Evolutionary conservation across 257 asterid species (phyloP).

Genomic region (Paulownia fortunei): DNA sequence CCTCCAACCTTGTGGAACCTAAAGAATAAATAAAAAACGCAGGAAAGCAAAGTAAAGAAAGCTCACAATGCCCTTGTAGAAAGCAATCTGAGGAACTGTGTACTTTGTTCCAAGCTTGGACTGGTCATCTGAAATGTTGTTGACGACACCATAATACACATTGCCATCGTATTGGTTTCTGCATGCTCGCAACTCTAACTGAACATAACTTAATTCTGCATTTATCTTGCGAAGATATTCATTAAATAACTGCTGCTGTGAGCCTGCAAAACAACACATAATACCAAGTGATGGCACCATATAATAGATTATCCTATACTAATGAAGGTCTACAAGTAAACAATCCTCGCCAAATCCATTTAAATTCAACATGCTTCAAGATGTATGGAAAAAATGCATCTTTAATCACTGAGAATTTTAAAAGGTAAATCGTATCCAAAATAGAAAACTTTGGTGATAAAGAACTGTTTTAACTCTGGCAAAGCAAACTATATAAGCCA

Average conservation of each 20-base stretch:
- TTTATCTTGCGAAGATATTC: slow-evolving; percentile 73
- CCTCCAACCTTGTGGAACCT: not conserved
- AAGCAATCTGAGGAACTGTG: slow-evolving; percentile 87
- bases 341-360: not conserved
- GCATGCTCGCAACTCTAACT: slow-evolving; percentile 83
- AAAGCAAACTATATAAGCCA: not conserved
- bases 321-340: not conserved
- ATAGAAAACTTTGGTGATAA: not conserved
- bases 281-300: not conserved
- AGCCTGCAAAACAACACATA: slow-evolving; percentile 42
- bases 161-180: slow-evolving; percentile 71
- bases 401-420: not conserved
- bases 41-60: slow-evolving; percentile 19
- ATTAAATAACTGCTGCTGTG: slow-evolving; percentile 55
- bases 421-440: not conserved
- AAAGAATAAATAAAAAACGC: not conserved
- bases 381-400: not conserved
- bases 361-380: not conserved
- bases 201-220: slow-evolving; percentile 63
- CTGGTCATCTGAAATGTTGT: slow-evolving; percentile 77
- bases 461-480: not conserved
- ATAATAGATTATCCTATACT: not conserved
- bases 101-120: slow-evolving; percentile 93
- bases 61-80: slow-evolving; percentile 89
- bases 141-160: slow-evolving; percentile 87